Evolutionary conservation across 2,329 filamentous ascomycete genomes (phyloP).

Genomic region (Xylariaceae sp.): DNA sequence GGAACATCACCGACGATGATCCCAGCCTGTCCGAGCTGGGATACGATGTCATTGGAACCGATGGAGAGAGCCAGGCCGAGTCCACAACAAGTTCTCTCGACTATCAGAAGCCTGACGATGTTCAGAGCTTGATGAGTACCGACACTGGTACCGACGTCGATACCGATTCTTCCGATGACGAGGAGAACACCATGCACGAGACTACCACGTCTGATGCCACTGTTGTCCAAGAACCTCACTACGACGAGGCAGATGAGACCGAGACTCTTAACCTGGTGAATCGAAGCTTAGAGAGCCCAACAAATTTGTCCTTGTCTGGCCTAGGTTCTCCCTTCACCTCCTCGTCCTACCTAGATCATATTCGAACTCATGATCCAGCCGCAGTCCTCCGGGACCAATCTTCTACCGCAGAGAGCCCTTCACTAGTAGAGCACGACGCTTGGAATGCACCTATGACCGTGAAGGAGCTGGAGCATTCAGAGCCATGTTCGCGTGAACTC

Average conservation of each 20-base stretch:
- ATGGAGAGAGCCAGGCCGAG: slow-evolving; percentile 50
- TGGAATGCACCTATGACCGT: not conserved
- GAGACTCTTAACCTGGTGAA: slow-evolving; percentile 25
- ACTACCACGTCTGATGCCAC: slow-evolving; percentile 16
- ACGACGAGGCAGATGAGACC: slow-evolving; percentile 24
- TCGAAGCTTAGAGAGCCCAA: slow-evolving; percentile 32
- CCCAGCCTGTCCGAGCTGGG: slow-evolving; percentile 51
- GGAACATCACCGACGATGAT: slow-evolving; percentile 40
- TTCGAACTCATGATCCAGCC: slow-evolving; percentile 8
- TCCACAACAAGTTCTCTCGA: slow-evolving; percentile 46
- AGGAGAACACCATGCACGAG: slow-evolving; percentile 25
- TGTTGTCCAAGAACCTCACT: slow-evolving; percentile 18
- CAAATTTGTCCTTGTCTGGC: slow-evolving; percentile 28
- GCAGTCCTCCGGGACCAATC: slow-evolving; percentile 6
- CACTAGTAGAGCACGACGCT: not conserved
- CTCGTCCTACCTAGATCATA: slow-evolving; percentile 11
- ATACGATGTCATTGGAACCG: slow-evolving; percentile 53
- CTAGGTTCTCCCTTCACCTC: slow-evolving; percentile 18
- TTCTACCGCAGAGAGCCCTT: not conserved
- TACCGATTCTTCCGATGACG: slow-evolving; percentile 40
- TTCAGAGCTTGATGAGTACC: slow-evolving; percentile 41
- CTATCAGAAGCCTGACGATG: slow-evolving; percentile 45
- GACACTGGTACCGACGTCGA: slow-evolving; percentile 42
- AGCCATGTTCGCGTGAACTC: not conserved
- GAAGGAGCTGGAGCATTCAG: slow-evolving; percentile 1